Conservation (phyloP, 1,284 basidiomycete genomes). For the Rugosomyces carneus region DNA sequence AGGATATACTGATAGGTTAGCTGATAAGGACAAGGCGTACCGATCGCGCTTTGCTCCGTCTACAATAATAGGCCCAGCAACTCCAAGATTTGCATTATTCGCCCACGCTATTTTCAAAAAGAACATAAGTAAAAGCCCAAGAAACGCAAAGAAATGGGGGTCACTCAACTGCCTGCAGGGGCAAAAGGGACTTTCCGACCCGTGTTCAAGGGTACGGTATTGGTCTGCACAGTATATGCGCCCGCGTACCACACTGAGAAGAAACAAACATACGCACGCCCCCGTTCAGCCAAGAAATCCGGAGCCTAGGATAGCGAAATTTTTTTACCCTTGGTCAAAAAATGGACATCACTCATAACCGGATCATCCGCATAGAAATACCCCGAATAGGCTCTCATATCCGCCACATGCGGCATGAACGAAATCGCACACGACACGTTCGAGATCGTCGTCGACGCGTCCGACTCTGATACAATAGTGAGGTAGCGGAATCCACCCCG, state of each 20-base stretch:
- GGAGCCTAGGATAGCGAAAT: background rate
- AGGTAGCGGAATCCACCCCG: conserved; percentile 53
- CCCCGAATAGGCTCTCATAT: conserved; percentile 47
- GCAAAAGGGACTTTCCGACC: conserved; percentile 47
- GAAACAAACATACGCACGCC: too few species aligned
- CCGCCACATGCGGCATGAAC: conserved; percentile 48
- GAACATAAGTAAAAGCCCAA: background rate
- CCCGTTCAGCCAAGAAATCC: too few species aligned
- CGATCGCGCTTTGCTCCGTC: conserved; percentile 58
- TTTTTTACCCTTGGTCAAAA: conserved; percentile 42
- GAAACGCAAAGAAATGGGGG: too few species aligned
- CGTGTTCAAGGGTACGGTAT: conserved; percentile 45
- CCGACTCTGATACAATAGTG: conserved; percentile 40
- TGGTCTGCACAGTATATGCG: conserved; percentile 33
- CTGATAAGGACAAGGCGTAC: conserved; percentile 21
- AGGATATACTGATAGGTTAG: background rate
- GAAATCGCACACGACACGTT: conserved; percentile 51
- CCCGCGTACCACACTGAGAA: conserved; percentile 50
- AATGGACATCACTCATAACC: conserved; percentile 39
- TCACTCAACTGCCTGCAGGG: conserved; percentile 26
- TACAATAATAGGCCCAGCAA: conserved; percentile 56
- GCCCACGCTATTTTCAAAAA: conserved; percentile 40
- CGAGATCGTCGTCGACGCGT: conserved; percentile 33
- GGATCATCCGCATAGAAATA: conserved; percentile 50
- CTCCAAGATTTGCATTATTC: conserved; percentile 50